Percentiles rank a stretch among this genome's conserved stretches.
Evolutionary conservation across 2,329 filamentous ascomycete species (phyloP).

Genomic region (Xylariaceae sp.): DNA sequence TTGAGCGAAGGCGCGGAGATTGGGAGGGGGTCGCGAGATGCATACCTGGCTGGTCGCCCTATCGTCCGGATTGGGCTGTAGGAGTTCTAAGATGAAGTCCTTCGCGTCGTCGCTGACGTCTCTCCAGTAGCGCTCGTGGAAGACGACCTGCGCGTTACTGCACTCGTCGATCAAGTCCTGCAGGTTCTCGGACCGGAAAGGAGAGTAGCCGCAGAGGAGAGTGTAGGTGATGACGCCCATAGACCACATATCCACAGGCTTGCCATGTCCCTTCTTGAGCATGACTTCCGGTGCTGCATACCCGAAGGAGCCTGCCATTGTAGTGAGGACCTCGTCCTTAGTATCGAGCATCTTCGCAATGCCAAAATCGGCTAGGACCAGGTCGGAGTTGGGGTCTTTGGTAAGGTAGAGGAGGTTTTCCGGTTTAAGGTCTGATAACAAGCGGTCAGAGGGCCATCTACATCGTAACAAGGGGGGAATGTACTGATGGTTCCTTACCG

Average conservation of each 20-base stretch:
- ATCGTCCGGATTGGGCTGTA: slow-evolving; percentile 76
- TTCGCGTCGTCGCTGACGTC: slow-evolving; percentile 96
- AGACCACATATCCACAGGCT: slow-evolving; percentile 99
- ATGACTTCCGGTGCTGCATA: slow-evolving; percentile 98
- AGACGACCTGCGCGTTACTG: slow-evolving; percentile 78
- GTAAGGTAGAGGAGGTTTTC: slow-evolving; percentile 96
- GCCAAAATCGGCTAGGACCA: slow-evolving; percentile 95
- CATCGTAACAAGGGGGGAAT: slow-evolving; percentile 7
- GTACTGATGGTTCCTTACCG: slow-evolving; percentile 56
- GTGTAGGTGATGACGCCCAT: slow-evolving; percentile 99
- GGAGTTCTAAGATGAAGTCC: slow-evolving; percentile 82
- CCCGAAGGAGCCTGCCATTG: slow-evolving; percentile 97
- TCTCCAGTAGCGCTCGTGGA: slow-evolving; percentile 98
- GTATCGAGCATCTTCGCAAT: slow-evolving; percentile 97
- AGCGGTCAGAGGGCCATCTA: slow-evolving; percentile 12
- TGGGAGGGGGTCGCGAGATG: slow-evolving; percentile 15
- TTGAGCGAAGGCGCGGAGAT: slow-evolving; percentile 1
- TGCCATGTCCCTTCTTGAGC: slow-evolving; percentile 96
- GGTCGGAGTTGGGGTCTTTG: slow-evolving; percentile 72
- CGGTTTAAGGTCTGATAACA: slow-evolving; percentile 80
- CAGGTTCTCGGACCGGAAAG: slow-evolving; percentile 93
- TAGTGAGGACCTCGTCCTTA: slow-evolving; percentile 89
- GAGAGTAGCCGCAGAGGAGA: slow-evolving; percentile 94
- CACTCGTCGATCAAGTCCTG: slow-evolving; percentile 95
- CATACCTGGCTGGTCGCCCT: slow-evolving; percentile 77